phyloP scores from a whole-genome alignment of 257 asterid species.

The Echites panduratus region DNA sequence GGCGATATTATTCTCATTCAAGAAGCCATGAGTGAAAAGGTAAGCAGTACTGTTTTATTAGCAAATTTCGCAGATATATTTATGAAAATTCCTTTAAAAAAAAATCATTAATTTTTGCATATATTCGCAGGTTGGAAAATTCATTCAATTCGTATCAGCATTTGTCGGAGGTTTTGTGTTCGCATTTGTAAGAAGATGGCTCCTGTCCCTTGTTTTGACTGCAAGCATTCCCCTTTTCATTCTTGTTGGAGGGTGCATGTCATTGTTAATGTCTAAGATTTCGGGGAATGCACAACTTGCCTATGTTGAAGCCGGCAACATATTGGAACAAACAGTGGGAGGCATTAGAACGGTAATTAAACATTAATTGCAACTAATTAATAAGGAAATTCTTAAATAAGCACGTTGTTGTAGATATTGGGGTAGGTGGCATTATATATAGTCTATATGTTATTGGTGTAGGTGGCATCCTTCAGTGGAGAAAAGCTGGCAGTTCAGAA shows the following conservation, averaged over 20 bases:
- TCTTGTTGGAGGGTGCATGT: conserved; percentile 32
- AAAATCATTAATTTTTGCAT: too few relatives aligned
- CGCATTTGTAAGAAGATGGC: conserved; percentile 61
- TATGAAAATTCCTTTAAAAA: too few relatives aligned
- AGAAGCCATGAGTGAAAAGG: conserved; percentile 86
- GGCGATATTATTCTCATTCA: conserved; percentile 55
- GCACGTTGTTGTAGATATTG: too few relatives aligned
- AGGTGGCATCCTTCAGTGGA: conserved; percentile 73
- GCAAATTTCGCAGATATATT: background rate
- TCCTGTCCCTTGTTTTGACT: conserved; percentile 36
- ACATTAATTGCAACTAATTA: background rate
- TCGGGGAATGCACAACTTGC: conserved; percentile 50
- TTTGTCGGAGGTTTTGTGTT: conserved; percentile 53
- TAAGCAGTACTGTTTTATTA: conserved; percentile 1
- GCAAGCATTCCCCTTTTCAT: conserved; percentile 41
- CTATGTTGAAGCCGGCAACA: conserved; percentile 64
- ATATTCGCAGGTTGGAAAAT: conserved; percentile 48
- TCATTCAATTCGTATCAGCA: conserved; percentile 41
- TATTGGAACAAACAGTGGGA: conserved; percentile 66
- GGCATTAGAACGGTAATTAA: conserved; percentile 60
- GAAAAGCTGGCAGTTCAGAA: conserved; percentile 45
- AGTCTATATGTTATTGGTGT: background rate
- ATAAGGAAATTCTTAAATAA: background rate
- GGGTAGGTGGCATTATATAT: too few relatives aligned
- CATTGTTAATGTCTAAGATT: conserved; percentile 42